Base-by-base conservation (phyloP, 2,329 filamentous ascomycete genomes). In the Sporothrix brunneoviolacea region DNA sequence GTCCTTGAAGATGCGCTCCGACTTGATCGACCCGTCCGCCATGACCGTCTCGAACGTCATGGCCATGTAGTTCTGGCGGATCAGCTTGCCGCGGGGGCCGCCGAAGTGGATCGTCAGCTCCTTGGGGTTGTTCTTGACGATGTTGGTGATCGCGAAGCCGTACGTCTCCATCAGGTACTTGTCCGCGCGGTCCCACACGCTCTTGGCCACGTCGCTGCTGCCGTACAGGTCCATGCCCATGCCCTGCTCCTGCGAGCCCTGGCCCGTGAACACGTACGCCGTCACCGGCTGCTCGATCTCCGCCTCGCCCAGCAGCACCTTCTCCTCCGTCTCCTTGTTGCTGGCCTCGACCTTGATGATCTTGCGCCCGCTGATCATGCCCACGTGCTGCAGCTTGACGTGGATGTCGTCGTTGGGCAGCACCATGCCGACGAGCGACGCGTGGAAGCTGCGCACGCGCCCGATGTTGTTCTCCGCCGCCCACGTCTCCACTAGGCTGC, bases 41-140 rank as follows among this genome's bases (percentile, higher is more conserved):
- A 86, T 86, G 48, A 98, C 90, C n/a, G 91, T 94, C 75, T 98
- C 93, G 70, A 97, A 98, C 42, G 91, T 97, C 93, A 98, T 98
- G 54, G 91, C 84, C 86, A 97, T 97, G 76, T 98, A 98, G 72
- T 98, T 98, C 65, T 95, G 86, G 56, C 93, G 89, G 61, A 98
- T 98, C 46, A 89, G 90, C 74, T 97, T 98, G 65, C 93, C 93
- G 53, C 89, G 87, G 55, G 93, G 90, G 43, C 93, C 93, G 73
- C 94, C 93, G 64, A 98, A 98, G 75, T 98, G 88, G 58, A 98
- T 88, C 5, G 94, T 98, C 50, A 98, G 83, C 72, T 97, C 93
- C 77, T 96, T 96, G 57, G 93, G 93, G 72, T 98, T 98, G 76
- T 97, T 98, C 78, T 90, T 94, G 69, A 98, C 93, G 63, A 98